These are phyloP conservation scores for Leishmania tropica DNA, from an alignment of 208 protist genomes.

Conservation along the genomic window DNA sequence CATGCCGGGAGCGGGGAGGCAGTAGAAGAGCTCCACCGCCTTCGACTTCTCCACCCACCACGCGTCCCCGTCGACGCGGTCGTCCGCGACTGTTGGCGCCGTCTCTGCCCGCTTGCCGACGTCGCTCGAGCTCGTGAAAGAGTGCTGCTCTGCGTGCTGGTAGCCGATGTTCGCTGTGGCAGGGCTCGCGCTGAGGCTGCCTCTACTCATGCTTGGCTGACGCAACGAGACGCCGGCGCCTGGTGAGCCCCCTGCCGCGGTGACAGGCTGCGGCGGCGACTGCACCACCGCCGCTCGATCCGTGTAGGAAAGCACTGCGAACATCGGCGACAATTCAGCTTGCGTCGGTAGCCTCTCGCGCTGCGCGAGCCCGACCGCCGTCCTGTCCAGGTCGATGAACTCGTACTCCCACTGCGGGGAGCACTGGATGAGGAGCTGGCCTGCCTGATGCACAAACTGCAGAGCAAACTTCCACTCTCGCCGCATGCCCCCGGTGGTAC, in stretches of 20 bases:
- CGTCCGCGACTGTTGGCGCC: background rate
- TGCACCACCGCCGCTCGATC: slow-evolving; percentile 56
- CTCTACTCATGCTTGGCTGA: background rate
- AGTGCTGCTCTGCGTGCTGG: background rate
- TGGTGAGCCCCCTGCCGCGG: background rate
- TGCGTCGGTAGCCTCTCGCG: background rate
- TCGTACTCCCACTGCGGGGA: slow-evolving; percentile 77
- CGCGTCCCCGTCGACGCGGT: slow-evolving; percentile 20
- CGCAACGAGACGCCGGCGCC: background rate
- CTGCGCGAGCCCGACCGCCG: slow-evolving; percentile 27
- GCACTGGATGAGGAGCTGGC: slow-evolving; percentile 67
- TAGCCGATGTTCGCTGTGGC: background rate
- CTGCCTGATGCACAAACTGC: slow-evolving; percentile 67
- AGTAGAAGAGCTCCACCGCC: slow-evolving; percentile 76
- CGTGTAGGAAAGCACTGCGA: slow-evolving; percentile 56
- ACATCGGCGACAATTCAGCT: slow-evolving; percentile 24
- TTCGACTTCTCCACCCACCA: slow-evolving; percentile 81
- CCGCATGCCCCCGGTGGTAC: slow-evolving; percentile 66
- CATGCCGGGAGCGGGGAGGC: slow-evolving; percentile 64
- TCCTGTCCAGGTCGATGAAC: slow-evolving; percentile 82
- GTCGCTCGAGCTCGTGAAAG: background rate
- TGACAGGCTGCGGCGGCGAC: background rate
- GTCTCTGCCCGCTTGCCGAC: slow-evolving; percentile 5
- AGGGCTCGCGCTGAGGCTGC: background rate
- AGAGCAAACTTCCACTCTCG: slow-evolving; percentile 90